Evolutionary conservation across 1,139 yeast species (phyloP).

Genomic region (Schizosaccharomyces versatilis): DNA sequence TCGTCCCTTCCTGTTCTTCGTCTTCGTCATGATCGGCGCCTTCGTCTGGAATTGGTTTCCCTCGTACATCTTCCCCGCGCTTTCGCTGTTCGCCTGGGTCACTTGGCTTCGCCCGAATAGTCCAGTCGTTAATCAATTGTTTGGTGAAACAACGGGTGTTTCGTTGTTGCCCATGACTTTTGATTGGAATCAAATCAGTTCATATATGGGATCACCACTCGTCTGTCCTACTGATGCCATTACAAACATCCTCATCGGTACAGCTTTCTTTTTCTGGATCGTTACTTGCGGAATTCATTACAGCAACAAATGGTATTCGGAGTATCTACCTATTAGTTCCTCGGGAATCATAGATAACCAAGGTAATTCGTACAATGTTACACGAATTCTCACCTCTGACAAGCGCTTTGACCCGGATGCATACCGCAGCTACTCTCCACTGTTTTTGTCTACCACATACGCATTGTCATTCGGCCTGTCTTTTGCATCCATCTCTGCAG

Average conservation of each 20-base stretch:
- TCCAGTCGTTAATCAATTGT: slow-evolving; percentile 36
- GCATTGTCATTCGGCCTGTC: slow-evolving; percentile 37
- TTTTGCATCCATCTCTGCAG: slow-evolving; percentile 36
- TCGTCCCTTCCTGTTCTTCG: slow-evolving; percentile 18
- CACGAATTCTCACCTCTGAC: slow-evolving; percentile 22
- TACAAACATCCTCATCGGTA: slow-evolving; percentile 28
- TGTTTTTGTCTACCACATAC: slow-evolving; percentile 40
- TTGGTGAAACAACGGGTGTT: slow-evolving; percentile 40
- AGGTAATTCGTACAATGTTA: slow-evolving; percentile 24
- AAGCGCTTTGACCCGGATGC: slow-evolving; percentile 24
- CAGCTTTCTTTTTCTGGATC: slow-evolving; percentile 17
- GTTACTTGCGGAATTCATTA: slow-evolving; percentile 29
- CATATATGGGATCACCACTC: slow-evolving; percentile 35
- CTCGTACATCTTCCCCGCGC: slow-evolving; percentile 28
- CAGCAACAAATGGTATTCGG: slow-evolving; percentile 28
- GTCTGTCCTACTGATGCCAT: slow-evolving; percentile 40
- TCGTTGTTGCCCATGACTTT: slow-evolving; percentile 41
- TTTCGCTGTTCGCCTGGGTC: slow-evolving; percentile 31
- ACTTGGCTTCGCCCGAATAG: slow-evolving; percentile 35
- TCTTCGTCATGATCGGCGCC: slow-evolving; percentile 20
- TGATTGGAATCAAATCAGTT: slow-evolving; percentile 38
- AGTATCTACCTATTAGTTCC: slow-evolving; percentile 12
- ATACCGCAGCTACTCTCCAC: slow-evolving; percentile 36
- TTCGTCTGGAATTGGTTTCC: slow-evolving; percentile 37
- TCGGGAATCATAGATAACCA: slow-evolving; percentile 30